A percentile compares a stretch with the other conserved stretches of the same genome.
Evolutionary conservation across 257 asterid species (phyloP).

Genomic region (Gentiana dahurica): DNA sequence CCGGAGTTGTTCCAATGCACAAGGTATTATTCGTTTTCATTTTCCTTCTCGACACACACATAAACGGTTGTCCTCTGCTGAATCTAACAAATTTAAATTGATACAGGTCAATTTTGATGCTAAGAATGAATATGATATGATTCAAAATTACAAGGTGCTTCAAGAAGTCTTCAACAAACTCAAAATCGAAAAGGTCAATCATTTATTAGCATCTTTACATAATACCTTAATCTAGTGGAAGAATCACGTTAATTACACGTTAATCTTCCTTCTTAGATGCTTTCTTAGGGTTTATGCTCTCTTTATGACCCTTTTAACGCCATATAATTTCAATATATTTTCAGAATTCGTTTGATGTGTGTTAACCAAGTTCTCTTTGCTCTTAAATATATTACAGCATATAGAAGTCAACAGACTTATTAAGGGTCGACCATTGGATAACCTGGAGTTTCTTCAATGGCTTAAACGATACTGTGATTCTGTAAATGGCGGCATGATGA

Average conservation of each 20-base stretch:
- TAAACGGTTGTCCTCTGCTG: not conserved
- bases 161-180: slow-evolving; percentile 92
- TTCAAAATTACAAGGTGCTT: slow-evolving; percentile 93
- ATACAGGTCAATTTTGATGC: slow-evolving; percentile 86
- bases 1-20: slow-evolving; percentile 96
- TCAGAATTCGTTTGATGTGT: no score
- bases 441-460: slow-evolving; percentile 96
- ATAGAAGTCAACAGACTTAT: slow-evolving; percentile 88
- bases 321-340: not conserved
- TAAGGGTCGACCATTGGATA: slow-evolving; percentile 87
- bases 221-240: no score
- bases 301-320: not conserved
- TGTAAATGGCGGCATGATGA: slow-evolving; percentile 74
- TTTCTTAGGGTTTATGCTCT: not conserved
- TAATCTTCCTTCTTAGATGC: not conserved
- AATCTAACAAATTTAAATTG: slow-evolving; percentile 14
- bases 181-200: slow-evolving; percentile 66
- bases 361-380: not conserved
- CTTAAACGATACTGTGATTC: slow-evolving; percentile 89
- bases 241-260: no score
- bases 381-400: slow-evolving; percentile 43
- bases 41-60: not conserved
- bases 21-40: slow-evolving; percentile 36
- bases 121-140: slow-evolving; percentile 88
- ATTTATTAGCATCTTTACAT: not conserved